Evolutionary conservation across 1,284 basidiomycete genomes (phyloP), one percentile per base, ranked within the genome.

Genomic region (Ceratobasidium sp.): DNA sequence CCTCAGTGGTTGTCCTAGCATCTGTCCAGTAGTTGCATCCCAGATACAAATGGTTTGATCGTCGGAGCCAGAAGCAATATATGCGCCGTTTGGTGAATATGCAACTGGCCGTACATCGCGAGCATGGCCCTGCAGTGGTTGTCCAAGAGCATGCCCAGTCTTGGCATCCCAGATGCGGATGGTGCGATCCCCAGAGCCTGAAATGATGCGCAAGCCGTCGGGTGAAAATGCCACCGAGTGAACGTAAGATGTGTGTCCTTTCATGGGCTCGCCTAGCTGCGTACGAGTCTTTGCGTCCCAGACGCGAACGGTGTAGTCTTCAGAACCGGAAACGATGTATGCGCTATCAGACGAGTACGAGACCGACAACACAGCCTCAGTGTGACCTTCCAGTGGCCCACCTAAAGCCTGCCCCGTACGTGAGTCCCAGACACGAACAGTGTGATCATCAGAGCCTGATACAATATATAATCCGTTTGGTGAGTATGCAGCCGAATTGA

Each of bases 151-250:
- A 23, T 57, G n/a, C 26, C 73, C 75, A 4, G 56, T 78, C 48
- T 26, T 23, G 15, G 33, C 77, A 69, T 79, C 66, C 78, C 78
- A 79, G 20, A 79, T 12, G 13, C 77, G 64, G 15, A 79, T 38
- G 2, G 78, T 78, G 12, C 33, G 10, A 46, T 79, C 78, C 23
- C 57, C 9, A 10, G 78, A 69, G 33, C 33, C 33, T 33, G 33
- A 33, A 33, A 33, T 33, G 33, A 33, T 33, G 33, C 33, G 33
- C 33, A 17, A n/a, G 17, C 50, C 17, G 50, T 52, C 17, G 17
- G 50, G 50, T 17, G 50, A 52, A n/a, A 52, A 52, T n/a, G 50
- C 50, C 15, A 52, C 48, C 12, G 48, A 17, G 5, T 5, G 5
- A 15, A 76, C 61, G 6, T 28, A 26, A 28, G 13, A 6, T 7